Base-by-base conservation (phyloP, 768 basidiomycete genomes). In the Mycena galopus region DNA sequence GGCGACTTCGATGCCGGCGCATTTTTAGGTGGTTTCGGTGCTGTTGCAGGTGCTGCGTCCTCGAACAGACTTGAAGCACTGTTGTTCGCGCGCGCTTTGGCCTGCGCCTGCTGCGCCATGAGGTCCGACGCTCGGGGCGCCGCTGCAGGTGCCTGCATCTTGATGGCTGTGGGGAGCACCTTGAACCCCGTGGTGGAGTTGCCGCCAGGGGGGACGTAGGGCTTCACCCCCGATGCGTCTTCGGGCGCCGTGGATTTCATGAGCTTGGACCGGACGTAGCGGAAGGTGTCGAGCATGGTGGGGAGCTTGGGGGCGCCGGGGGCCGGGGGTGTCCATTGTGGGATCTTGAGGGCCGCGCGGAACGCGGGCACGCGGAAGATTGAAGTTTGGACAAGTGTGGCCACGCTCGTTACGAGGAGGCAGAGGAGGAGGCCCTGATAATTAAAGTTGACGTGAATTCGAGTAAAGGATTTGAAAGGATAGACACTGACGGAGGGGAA, bases 401-500 rank as follows among this genome's bases (percentile, higher is more conserved):
- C 75, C 29, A 71, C 47, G 55, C 81, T 81, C 0, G 84, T 86
- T 0, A 85, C 84, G 37, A 87, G 56, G 19, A 88, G 80, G 14
- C 84, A 83, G 29, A 88, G 75, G 72, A 86, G 74, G 23, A 88
- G 82, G 61, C 86, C 86, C 84, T 87, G 37, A 1, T 51, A 32
- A 32, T 57, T 6, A 32, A 53, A 44, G 47, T 39, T 53, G 10
- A 39, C 12, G 33, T 37, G n/a, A 30, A 21, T n/a, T 23, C 1
- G 2, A 23, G 50, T 33, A 29, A 6, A 51, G 14, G 16, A 33
- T n/a, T n/a, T n/a, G 12, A 65, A n/a, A 63, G 33, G 84, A 19
- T 12, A 42, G 44, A 21, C 19, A 47, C 92, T 77, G 80, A 95
- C 96, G 2, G 89, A 83, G 32, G 95, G 91, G 79, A 96, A 88